These are phyloP conservation scores for Knoxdaviesia proteae DNA, from an alignment of 2,329 filamentous ascomycete genomes.

Conservation along the genomic window DNA sequence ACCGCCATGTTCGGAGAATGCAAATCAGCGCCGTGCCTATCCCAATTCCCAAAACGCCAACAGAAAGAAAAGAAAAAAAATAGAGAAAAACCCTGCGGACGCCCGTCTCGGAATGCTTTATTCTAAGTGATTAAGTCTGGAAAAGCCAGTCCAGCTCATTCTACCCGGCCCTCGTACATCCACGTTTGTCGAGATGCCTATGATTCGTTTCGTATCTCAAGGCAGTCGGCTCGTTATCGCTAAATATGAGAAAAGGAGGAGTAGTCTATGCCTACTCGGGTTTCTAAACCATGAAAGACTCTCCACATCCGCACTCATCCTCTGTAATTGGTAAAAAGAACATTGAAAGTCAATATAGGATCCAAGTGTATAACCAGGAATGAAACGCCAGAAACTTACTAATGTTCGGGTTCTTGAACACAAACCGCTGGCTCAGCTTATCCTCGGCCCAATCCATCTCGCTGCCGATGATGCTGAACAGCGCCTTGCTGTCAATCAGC, in stretches of 20 bases:
- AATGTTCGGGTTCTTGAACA: conserved; percentile 95
- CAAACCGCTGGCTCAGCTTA: conserved; percentile 76
- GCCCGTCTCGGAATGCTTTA: neutral
- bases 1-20: too few species aligned
- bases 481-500: conserved; percentile 85
- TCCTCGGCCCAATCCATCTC: conserved; percentile 99
- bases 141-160: too few species aligned
- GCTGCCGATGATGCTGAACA: conserved; percentile 94
- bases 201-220: too few species aligned
- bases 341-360: too few species aligned
- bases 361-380: neutral
- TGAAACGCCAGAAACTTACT: conserved; percentile 41
- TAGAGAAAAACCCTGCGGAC: neutral
- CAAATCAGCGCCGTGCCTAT: too few species aligned
- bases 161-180: too few species aligned
- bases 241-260: too few species aligned
- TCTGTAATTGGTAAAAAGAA: conserved; percentile 29
- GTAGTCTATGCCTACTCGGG: neutral
- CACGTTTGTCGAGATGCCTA: too few species aligned
- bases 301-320: conserved; percentile 88
- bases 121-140: too few species aligned
- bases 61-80: neutral
- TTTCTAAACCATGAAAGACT: conserved; percentile 69
- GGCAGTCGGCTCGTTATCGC: too few species aligned
- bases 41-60: neutral